phyloP scores from a whole-genome alignment of 768 basidiomycete species.

The Boletus vinaceobasis region DNA sequence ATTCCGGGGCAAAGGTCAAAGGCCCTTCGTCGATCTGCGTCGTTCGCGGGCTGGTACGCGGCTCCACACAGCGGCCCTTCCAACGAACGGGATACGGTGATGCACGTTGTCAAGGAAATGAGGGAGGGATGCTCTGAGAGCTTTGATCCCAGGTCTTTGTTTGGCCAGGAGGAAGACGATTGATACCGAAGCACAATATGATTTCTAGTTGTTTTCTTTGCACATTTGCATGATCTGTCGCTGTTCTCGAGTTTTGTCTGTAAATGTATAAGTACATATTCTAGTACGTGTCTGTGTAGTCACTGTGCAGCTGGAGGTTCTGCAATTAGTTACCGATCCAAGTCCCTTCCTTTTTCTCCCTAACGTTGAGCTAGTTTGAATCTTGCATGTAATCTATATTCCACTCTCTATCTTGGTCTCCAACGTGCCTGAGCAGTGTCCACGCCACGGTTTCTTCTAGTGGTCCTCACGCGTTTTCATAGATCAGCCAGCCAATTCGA shows the following conservation, averaged over 20 bases:
- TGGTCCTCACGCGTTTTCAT: too few relatives aligned
- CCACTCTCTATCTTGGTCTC: too few relatives aligned
- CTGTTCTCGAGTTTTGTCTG: background rate
- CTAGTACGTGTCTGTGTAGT: too few relatives aligned
- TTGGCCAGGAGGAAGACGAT: slow-evolving; percentile 7
- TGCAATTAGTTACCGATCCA: too few relatives aligned
- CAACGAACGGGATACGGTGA: slow-evolving; percentile 5
- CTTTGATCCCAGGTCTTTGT: slow-evolving; percentile 19
- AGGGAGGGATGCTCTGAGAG: slow-evolving; percentile 13
- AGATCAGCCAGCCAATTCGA: too few relatives aligned
- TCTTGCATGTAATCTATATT: too few relatives aligned
- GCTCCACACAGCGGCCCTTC: background rate
- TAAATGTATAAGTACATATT: background rate
- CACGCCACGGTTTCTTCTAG: too few relatives aligned
- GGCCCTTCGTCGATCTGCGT: slow-evolving; percentile 26
- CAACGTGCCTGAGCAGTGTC: too few relatives aligned
- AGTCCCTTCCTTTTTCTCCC: too few relatives aligned
- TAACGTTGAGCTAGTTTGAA: too few relatives aligned
- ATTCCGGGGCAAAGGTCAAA: background rate
- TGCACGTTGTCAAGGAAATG: slow-evolving; percentile 19
- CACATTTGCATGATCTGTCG: background rate
- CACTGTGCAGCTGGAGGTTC: too few relatives aligned
- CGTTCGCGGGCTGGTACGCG: slow-evolving; percentile 16
- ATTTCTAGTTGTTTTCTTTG: background rate
- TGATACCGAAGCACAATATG: background rate